Base-by-base conservation (phyloP, 1,284 basidiomycete genomes). In the Puccinia horiana region DNA sequence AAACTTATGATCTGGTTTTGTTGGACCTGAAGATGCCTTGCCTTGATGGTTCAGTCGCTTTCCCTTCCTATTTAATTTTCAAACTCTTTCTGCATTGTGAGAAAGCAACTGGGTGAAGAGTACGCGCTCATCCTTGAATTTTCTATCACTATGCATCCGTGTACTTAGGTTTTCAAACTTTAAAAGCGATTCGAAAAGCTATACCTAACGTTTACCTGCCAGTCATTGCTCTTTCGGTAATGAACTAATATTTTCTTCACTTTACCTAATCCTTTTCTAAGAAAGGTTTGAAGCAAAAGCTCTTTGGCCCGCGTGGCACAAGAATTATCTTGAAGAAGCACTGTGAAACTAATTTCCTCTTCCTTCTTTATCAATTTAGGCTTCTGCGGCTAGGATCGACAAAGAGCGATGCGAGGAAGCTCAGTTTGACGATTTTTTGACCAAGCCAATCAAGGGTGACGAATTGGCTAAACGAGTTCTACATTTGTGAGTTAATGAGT, bases 381-480 rank as follows among this genome's bases (percentile, higher is more conserved):
- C 86, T 2, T 85, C 84, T 40, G 85, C 85, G 1, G 85, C 86
- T 61, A 84, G 84, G 16, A 85, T 85, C 49, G 86, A 86, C 73
- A 85, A 85, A 49, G 85, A 86, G 74, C 84, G 85, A 74, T 86
- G 85, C 42, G 11, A 54, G 37, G 67, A 80, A 72, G 65, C 65
- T 6, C 85, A 85, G 52, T 86, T 86, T 85, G 84, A 84, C 16
- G 86, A 86, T 72, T 86, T 85, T 56, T 83, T 86, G 32, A 84
- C 84, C 23, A 86, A 86, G 76, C 86, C 86, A 20, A 85, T 86
- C 77, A 86, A 86, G 83, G 84, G 84, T 40, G 83, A 82, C 4
- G 85, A 84, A 5, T 82, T 86, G 8, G 85, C 85, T 81, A 35
- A 56, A 54, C 29, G 76, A 20, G 40, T 78, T 5, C 20, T 69